phyloP scores from a whole-genome alignment of 495 filamentous ascomycete genomes.

The Aspergillus sclerotiicarbonarius region DNA sequence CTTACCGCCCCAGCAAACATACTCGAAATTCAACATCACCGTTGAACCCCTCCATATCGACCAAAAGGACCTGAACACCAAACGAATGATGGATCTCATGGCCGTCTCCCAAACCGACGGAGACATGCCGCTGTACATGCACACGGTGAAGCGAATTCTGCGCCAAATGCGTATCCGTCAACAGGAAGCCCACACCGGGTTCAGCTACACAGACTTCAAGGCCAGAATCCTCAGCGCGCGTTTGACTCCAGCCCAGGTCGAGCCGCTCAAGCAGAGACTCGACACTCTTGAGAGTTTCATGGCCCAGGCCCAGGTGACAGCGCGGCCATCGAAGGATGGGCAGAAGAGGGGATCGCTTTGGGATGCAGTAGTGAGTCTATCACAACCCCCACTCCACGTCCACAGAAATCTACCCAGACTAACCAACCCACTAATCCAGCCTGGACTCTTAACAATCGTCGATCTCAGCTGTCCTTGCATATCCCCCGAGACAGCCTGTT shows the following conservation, averaged over 20 bases:
- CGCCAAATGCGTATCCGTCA: conserved; percentile 54
- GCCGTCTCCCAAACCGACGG: conserved; percentile 48
- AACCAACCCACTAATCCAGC: no score
- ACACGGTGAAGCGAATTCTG: conserved; percentile 56
- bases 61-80: conserved; percentile 58
- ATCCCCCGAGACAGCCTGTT: conserved; percentile 62
- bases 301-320: conserved; percentile 23
- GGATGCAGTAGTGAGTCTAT: neutral
- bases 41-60: conserved; percentile 57
- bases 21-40: conserved; percentile 37
- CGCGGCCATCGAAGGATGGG: neutral
- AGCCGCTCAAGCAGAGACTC: conserved; percentile 53
- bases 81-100: conserved; percentile 68
- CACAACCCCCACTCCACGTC: no score
- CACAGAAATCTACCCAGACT: no score
- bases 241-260: conserved; percentile 45
- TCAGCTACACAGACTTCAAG: conserved; percentile 56
- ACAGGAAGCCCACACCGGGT: conserved; percentile 32
- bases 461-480: conserved; percentile 75
- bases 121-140: conserved; percentile 60
- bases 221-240: conserved; percentile 29
- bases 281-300: conserved; percentile 60
- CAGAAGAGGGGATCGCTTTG: neutral
- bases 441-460: conserved; percentile 76
- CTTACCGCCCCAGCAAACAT: conserved; percentile 12